Conservation (phyloP, 139 green algal genomes). For the Auxenochlorella pyrenoidosa region DNA sequence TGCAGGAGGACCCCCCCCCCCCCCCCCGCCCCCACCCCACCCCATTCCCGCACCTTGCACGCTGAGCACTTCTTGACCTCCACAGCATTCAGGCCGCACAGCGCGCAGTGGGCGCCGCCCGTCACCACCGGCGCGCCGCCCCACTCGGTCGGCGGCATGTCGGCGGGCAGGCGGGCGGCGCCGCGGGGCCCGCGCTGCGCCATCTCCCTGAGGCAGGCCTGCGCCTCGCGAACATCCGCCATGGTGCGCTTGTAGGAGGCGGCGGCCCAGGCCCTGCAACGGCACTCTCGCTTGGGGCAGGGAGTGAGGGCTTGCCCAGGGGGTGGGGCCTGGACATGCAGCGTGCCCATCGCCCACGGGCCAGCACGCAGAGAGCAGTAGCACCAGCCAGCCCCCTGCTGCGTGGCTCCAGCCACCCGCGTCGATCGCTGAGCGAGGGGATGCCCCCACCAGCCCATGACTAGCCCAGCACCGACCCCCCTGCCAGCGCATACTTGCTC, state of each 20-base stretch:
- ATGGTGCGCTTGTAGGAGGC: not conserved
- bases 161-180: not conserved
- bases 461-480: no score
- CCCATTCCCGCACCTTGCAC: not conserved
- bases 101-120: not conserved
- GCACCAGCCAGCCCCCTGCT: not conserved
- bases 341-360: not conserved
- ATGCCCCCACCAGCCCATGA: no score
- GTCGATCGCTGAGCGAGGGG: no score
- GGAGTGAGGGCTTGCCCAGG: not conserved
- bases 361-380: not conserved
- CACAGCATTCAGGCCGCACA: not conserved
- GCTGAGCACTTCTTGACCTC: not conserved
- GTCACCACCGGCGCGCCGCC: not conserved
- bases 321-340: not conserved
- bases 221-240: not conserved
- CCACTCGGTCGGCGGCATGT: not conserved
- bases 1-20: no score
- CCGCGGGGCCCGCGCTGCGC: not conserved
- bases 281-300: not conserved
- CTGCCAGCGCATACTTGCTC: not conserved
- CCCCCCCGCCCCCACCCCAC: no score
- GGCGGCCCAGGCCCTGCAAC: constrained; percentile 1
- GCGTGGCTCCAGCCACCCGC: not conserved
- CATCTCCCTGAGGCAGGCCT: not conserved